Base-by-base conservation (phyloP, 371 early-diverging fungal species). In the Mucor ambiguus region DNA sequence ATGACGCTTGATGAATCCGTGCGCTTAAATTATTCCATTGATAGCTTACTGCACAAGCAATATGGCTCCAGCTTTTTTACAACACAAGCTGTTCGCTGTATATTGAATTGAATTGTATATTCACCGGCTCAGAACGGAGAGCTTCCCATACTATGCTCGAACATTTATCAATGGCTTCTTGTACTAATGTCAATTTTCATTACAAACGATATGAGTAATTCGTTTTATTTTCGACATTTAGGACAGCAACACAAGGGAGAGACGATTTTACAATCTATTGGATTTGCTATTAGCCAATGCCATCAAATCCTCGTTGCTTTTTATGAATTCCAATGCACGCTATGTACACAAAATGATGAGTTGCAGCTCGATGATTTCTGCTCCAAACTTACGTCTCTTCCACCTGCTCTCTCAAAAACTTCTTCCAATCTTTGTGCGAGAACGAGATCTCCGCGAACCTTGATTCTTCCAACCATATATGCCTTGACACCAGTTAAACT, bases 401-500 rank as follows among this genome's bases (percentile, higher is more conserved):
- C 83, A 22, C 74, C 75, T 10, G 73, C 62, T 56, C 76, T 80
- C 52, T 78, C 75, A 66, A 82, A 82, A 10, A 82, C 72, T 48
- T 78, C 73, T 68, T 80, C 83, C 44, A 82, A 63, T 22, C 66
- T 70, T 56, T 82, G 83, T 10, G 80, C 83, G 20, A 82, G 69
- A 22, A 78, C 68, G 30, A 82, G 61, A 56, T 80, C 80, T n/a
- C 83, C 83, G 32, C 72, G 71, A n/a, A 82, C 77, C 63, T 80
- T 79, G 35, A 82, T 75, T 35, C 62, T 68, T 22, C 80, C 77
- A 10, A 64, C 70, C 80, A 78, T 78, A 35, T 82, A 82, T 7
- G 78, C 83, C n/a, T 75, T 79, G 35, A 81, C 71, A 24, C 82
- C 82, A 18, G 77, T 78, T 71, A 81, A 69, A 16, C 82, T 81